Conservation (phyloP, 306 rosid species). For the Cucurbita maxima region DNA sequence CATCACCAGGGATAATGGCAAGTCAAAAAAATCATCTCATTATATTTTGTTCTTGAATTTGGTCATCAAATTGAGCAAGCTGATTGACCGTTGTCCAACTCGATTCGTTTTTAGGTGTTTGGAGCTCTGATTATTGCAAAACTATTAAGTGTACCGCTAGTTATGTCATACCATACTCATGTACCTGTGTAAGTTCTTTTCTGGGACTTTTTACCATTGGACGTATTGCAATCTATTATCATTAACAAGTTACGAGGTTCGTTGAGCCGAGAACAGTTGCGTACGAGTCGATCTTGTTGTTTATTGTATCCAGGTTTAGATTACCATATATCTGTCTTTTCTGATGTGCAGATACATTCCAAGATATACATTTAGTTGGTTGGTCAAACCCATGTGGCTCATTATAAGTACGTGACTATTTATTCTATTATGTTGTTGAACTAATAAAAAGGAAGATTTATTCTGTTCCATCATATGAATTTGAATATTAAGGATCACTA, state of each 20-base stretch:
- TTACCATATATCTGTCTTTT: background rate
- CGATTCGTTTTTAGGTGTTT: slow-evolving; percentile 44
- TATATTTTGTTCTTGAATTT: background rate
- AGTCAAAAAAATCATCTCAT: slow-evolving; percentile 7
- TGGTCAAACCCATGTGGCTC: slow-evolving; percentile 97
- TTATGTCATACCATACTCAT: slow-evolving; percentile 97
- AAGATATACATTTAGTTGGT: slow-evolving; percentile 96
- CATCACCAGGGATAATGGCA: slow-evolving; percentile 97
- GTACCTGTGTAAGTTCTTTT: slow-evolving; percentile 73
- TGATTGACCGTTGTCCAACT: slow-evolving; percentile 1
- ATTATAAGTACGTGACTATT: slow-evolving; percentile 54
- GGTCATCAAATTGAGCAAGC: background rate
- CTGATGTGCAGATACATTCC: slow-evolving; percentile 65
- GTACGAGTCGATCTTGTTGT: background rate
- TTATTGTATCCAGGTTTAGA: background rate
- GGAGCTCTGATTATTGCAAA: slow-evolving; percentile 91
- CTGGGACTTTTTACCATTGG: slow-evolving; percentile 3
- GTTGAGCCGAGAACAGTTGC: background rate
- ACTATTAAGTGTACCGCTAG: slow-evolving; percentile 71
- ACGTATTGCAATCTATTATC: background rate
- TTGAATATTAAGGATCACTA: slow-evolving; percentile 3
- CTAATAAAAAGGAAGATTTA: background rate
- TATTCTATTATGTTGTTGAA: background rate
- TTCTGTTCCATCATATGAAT: background rate
- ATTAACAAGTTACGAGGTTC: background rate